phyloP scores from a whole-genome alignment of 2,329 filamentous ascomycete species.

The Trichoderma pleuroti region DNA sequence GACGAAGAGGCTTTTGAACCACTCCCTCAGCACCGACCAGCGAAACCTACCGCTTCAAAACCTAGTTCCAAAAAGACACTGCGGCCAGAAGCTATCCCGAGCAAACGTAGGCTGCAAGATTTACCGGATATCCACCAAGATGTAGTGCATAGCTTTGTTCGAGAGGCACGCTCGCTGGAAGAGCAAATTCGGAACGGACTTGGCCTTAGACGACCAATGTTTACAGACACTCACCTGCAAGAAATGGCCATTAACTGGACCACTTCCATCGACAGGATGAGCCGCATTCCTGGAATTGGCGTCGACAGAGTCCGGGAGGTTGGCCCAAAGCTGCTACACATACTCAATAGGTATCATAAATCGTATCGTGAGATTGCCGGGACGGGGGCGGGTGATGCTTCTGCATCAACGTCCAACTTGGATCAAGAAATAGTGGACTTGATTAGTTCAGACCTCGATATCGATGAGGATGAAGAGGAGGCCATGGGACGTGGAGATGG shows the following conservation, averaged over 20 bases:
- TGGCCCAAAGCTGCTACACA: slow-evolving; percentile 57
- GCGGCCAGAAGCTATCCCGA: slow-evolving; percentile 51
- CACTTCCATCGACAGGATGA: slow-evolving; percentile 58
- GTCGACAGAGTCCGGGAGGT: slow-evolving; percentile 58
- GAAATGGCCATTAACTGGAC: slow-evolving; percentile 73
- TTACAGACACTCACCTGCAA: slow-evolving; percentile 65
- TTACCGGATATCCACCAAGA: slow-evolving; percentile 59
- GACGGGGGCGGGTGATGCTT: neutral
- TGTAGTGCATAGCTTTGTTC: slow-evolving; percentile 63
- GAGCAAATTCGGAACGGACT: slow-evolving; percentile 59
- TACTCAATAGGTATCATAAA: slow-evolving; percentile 49
- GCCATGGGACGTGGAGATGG: slow-evolving; percentile 38
- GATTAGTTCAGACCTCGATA: slow-evolving; percentile 45
- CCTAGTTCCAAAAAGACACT: slow-evolving; percentile 39
- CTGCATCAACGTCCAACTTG: slow-evolving; percentile 26
- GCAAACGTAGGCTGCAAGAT: slow-evolving; percentile 50
- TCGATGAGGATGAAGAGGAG: slow-evolving; percentile 38
- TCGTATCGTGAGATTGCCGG: slow-evolving; percentile 42
- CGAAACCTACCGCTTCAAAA: slow-evolving; percentile 24
- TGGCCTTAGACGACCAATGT: slow-evolving; percentile 56
- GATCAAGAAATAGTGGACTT: slow-evolving; percentile 52
- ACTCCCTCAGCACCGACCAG: slow-evolving; percentile 37
- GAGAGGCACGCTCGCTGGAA: slow-evolving; percentile 57
- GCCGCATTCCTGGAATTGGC: slow-evolving; percentile 60
- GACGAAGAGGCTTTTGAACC: slow-evolving; percentile 46